Conservation (phyloP, 2,329 filamentous ascomycete species). For the Aspergillus sp. region DNA sequence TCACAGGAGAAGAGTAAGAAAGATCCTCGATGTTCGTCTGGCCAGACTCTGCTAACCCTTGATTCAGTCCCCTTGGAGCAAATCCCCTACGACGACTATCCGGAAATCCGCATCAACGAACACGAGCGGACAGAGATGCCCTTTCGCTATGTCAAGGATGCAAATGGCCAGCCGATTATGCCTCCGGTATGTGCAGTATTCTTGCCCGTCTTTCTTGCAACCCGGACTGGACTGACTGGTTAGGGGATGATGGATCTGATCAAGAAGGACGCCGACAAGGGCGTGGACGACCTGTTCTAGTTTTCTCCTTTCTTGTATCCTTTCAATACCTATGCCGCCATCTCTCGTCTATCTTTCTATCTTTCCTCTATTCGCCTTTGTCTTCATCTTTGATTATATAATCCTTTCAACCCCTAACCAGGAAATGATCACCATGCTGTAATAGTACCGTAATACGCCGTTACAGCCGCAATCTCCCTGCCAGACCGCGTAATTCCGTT, state of each 20-base stretch:
- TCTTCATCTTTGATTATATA: background rate
- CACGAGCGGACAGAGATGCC: constrained; percentile 97
- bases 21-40: background rate
- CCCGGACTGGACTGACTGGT: constrained; percentile 4
- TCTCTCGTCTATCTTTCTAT: background rate
- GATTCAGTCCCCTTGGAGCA: constrained; percentile 62
- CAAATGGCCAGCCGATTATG: constrained; percentile 76
- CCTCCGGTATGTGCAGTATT: constrained; percentile 58
- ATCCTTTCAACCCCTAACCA: background rate
- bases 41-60: background rate
- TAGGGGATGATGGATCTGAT: constrained; percentile 94
- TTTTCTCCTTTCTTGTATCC: background rate
- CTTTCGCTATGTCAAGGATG: constrained; percentile 81
- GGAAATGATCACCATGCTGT: background rate
- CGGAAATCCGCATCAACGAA: constrained; percentile 80
- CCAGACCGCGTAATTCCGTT: background rate
- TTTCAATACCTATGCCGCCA: background rate
- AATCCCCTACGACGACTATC: constrained; percentile 76
- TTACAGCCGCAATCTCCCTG: background rate
- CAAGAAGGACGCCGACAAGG: constrained; percentile 86
- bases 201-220: background rate
- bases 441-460: background rate
- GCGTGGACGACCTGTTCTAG: constrained; percentile 74
- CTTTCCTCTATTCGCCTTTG: background rate
- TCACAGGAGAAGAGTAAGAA: constrained; percentile 66